Percentiles rank a stretch among this genome's conserved stretches.
phyloP scores from a whole-genome alignment of 2,329 filamentous ascomycete species.

The Cladosporium sp. region DNA sequence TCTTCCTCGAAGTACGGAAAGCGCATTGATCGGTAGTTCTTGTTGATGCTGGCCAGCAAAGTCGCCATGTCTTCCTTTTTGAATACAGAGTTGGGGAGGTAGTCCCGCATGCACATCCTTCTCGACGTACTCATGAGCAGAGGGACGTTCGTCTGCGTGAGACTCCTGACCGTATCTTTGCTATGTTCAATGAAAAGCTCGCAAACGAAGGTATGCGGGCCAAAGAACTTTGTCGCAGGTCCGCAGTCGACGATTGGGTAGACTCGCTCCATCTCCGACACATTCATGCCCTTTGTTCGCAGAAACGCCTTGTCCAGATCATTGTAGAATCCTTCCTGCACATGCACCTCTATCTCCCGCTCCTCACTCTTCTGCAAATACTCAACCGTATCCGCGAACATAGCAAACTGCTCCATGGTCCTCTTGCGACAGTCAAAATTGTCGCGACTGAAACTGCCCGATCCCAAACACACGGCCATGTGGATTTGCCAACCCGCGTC shows the following conservation, averaged over 20 bases:
- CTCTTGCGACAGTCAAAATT: conserved; percentile 26
- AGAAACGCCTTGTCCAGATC: conserved; percentile 26
- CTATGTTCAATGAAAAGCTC: conserved; percentile 26
- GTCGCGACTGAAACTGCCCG: conserved; percentile 28
- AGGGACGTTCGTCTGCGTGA: conserved; percentile 15
- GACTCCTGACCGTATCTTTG: conserved; percentile 14
- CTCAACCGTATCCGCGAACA: conserved; percentile 26
- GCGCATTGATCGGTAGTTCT: conserved; percentile 3
- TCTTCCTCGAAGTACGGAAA: conserved; percentile 27
- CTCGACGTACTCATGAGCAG: conserved; percentile 25
- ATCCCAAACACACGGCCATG: conserved; percentile 28
- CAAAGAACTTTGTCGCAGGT: conserved; percentile 13
- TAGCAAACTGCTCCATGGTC: conserved; percentile 29
- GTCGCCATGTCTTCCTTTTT: conserved; percentile 11
- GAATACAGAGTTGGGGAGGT: conserved; percentile 13
- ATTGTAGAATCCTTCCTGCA: conserved; percentile 29
- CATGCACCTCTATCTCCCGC: conserved; percentile 17
- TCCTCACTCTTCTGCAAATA: conserved; percentile 7
- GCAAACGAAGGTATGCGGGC: conserved; percentile 18
- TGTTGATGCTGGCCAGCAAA: conserved; percentile 1
- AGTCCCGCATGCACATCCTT: conserved; percentile 1
- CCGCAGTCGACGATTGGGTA: conserved; percentile 15
- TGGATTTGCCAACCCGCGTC: conserved; percentile 22
- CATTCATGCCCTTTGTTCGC: conserved; percentile 16
- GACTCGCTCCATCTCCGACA: conserved; percentile 13